These are phyloP conservation scores for Stereum hirsutum DNA, from an alignment of 1,284 basidiomycete genomes.

Conservation along the genomic window DNA sequence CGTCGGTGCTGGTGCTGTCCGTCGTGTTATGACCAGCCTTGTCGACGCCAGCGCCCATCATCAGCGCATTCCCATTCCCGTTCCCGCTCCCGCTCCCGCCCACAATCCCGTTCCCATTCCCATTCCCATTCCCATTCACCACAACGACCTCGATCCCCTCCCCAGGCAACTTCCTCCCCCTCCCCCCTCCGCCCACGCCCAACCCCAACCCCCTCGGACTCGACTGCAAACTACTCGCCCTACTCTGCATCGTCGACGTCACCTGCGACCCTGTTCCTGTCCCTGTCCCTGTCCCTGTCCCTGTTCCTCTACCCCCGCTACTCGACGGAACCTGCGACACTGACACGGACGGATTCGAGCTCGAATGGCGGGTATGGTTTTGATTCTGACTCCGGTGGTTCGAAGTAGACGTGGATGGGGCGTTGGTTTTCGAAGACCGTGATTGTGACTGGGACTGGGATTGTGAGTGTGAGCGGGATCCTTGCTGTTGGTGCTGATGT, in stretches of 20 bases:
- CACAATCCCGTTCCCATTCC: background rate
- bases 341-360: slow-evolving; percentile 18
- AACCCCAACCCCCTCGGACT: slow-evolving; percentile 31
- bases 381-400: background rate
- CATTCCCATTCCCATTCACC: background rate
- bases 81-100: background rate
- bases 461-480: slow-evolving; percentile 13
- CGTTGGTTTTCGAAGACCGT: too few species aligned
- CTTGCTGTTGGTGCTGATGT: slow-evolving; percentile 15
- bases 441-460: slow-evolving; percentile 12
- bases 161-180: slow-evolving; percentile 8
- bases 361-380: slow-evolving; percentile 7
- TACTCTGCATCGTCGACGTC: slow-evolving; percentile 28
- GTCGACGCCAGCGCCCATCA: background rate
- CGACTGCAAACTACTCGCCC: slow-evolving; percentile 32
- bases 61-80: background rate
- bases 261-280: slow-evolving; percentile 22
- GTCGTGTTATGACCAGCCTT: background rate
- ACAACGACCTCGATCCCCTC: background rate
- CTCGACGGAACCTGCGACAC: slow-evolving; percentile 24
- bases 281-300: too few species aligned
- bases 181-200: too few species aligned
- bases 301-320: too few species aligned
- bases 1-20: too few species aligned
- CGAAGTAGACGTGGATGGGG: too few species aligned